These are phyloP conservation scores for Exophiala oligosperma DNA, from an alignment of 2,329 filamentous ascomycete genomes.

Conservation along the genomic window DNA sequence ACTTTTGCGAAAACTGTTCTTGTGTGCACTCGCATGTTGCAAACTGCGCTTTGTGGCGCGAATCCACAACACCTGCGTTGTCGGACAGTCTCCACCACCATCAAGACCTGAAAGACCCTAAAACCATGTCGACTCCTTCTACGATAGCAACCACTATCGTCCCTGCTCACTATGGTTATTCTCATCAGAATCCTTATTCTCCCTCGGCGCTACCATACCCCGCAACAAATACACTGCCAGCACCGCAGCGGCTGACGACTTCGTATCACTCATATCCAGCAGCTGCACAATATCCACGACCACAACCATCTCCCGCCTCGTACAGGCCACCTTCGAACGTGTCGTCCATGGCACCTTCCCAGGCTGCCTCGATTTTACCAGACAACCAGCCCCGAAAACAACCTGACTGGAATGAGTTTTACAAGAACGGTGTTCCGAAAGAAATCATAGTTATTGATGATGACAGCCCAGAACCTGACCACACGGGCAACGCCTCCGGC, in stretches of 20 bases:
- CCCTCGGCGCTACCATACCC: conserved; percentile 51
- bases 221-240: conserved; percentile 45
- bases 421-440: conserved; percentile 78
- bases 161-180: conserved; percentile 66
- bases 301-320: conserved; percentile 24
- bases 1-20: not conserved
- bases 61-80: conserved; percentile 22
- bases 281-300: conserved; percentile 32
- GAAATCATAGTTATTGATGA: conserved; percentile 81
- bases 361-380: conserved; percentile 40
- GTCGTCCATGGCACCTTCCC: conserved; percentile 37
- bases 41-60: conserved; percentile 14
- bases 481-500: conserved; percentile 33
- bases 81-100: conserved; percentile 20
- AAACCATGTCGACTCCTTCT: conserved; percentile 77
- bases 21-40: conserved; percentile 18
- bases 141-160: conserved; percentile 69
- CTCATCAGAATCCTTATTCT: conserved; percentile 58
- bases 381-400: conserved; percentile 45
- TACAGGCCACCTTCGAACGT: conserved; percentile 40
- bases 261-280: conserved; percentile 43
- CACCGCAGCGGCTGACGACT: conserved; percentile 43
- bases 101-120: conserved; percentile 12
- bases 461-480: conserved; percentile 60
- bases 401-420: conserved; percentile 79